Conservation (phyloP, 2,329 filamentous ascomycete species). For the Penicillium sp. region DNA sequence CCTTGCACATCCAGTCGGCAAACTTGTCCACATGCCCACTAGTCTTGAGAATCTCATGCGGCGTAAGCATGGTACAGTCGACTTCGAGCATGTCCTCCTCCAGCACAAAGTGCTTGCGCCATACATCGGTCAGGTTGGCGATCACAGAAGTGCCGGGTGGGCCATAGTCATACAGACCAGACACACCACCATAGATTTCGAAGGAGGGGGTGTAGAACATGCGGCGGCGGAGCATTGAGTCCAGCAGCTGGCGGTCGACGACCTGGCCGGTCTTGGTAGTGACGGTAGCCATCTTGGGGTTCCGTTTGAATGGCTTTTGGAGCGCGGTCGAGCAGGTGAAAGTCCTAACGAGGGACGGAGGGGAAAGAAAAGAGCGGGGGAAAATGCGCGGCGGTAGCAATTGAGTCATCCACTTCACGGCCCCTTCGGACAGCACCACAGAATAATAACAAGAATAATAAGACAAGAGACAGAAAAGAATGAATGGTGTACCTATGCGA, state of each 20-base stretch:
- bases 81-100: slow-evolving; percentile 95
- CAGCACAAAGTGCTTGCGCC: slow-evolving; percentile 89
- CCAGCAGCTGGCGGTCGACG: slow-evolving; percentile 74
- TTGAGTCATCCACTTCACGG: slow-evolving; percentile 37
- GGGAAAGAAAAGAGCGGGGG: slow-evolving; percentile 32
- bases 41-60: slow-evolving; percentile 89
- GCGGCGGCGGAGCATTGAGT: slow-evolving; percentile 78
- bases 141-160: slow-evolving; percentile 81
- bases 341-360: slow-evolving; percentile 33
- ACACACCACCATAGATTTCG: slow-evolving; percentile 87
- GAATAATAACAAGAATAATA: slow-evolving; percentile 11
- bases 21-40: slow-evolving; percentile 97
- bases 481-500: slow-evolving; percentile 1
- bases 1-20: slow-evolving; percentile 98
- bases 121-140: slow-evolving; percentile 79
- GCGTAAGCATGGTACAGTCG: slow-evolving; percentile 89
- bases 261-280: slow-evolving; percentile 85
- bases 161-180: slow-evolving; percentile 88
- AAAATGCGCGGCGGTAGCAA: slow-evolving; percentile 31
- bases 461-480: slow-evolving; percentile 3
- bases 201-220: slow-evolving; percentile 94
- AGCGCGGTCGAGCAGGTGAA: slow-evolving; percentile 40
- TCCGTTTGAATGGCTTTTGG: slow-evolving; percentile 30
- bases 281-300: slow-evolving; percentile 50
- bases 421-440: slow-evolving; percentile 18